A percentile compares a stretch with the other conserved stretches of the same genome.
These are phyloP conservation scores for Chytriomyces sp. DNA, from an alignment of 192 early-diverging fungal species.

Conservation along the genomic window DNA sequence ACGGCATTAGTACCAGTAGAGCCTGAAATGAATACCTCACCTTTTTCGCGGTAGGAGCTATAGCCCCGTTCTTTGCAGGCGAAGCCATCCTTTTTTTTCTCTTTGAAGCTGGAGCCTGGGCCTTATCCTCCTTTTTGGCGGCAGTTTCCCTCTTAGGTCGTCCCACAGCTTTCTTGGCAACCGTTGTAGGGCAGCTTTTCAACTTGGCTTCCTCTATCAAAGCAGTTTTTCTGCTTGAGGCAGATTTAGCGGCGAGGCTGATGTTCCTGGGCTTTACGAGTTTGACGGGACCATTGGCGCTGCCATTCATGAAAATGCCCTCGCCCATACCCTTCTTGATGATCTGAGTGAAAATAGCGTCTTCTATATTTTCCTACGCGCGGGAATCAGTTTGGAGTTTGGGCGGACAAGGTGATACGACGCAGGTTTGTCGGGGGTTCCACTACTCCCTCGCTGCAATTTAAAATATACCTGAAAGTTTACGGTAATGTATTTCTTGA, in stretches of 20 bases:
- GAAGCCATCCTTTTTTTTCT: not conserved
- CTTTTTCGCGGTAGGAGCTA: conserved; percentile 24
- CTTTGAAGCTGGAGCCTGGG: not conserved
- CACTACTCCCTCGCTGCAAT: too few relatives aligned
- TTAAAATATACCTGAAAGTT: conserved; percentile 67
- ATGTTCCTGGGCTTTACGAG: conserved; percentile 44
- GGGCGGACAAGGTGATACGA: conserved; percentile 11
- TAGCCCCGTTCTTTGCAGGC: not conserved
- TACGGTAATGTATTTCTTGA: conserved; percentile 78
- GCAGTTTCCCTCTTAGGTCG: too few relatives aligned
- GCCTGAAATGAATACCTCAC: not conserved
- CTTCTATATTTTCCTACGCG: too few relatives aligned
- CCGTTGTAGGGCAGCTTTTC: too few relatives aligned
- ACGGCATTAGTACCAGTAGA: too few relatives aligned
- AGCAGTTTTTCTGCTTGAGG: conserved; percentile 4
- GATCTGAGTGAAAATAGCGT: conserved; percentile 61
- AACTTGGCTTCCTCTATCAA: conserved; percentile 22
- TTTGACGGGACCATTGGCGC: conserved; percentile 68
- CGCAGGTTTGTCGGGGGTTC: not conserved
- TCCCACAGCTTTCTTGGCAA: conserved; percentile 51
- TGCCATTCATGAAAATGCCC: conserved; percentile 67
- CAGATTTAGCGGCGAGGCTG: conserved; percentile 39
- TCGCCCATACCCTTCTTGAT: conserved; percentile 69
- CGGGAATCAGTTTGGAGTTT: conserved; percentile 47
- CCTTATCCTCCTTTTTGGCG: conserved; percentile 3